A percentile compares a stretch with the other conserved stretches of the same genome.
These are phyloP conservation scores for Penicillium turbatum DNA, from an alignment of 495 filamentous ascomycete genomes.

Conservation along the genomic window DNA sequence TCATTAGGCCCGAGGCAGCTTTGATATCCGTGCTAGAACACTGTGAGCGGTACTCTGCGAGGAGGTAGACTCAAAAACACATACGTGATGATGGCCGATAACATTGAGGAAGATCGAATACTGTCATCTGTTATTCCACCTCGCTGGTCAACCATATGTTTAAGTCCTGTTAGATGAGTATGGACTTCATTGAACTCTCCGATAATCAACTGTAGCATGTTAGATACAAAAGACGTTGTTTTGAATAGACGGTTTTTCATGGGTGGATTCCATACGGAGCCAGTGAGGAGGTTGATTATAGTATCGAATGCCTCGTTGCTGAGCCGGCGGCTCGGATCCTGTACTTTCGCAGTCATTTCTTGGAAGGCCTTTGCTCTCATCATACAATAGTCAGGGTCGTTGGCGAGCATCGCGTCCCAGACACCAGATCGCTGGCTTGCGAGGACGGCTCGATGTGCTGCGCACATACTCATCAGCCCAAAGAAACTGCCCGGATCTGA, in stretches of 20 bases:
- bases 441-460: constrained; percentile 33
- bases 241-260: not conserved
- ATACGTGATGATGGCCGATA: constrained; percentile 31
- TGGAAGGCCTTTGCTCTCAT: constrained; percentile 34
- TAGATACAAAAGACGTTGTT: constrained; percentile 9
- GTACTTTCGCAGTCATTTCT: constrained; percentile 33
- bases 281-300: constrained; percentile 34
- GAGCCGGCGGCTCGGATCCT: constrained; percentile 23
- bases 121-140: constrained; percentile 30
- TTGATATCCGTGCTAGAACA: constrained; percentile 30
- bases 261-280: constrained; percentile 23
- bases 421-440: constrained; percentile 15
- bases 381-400: constrained; percentile 34
- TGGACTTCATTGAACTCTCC: constrained; percentile 33
- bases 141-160: constrained; percentile 34
- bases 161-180: constrained; percentile 33
- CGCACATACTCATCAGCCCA: constrained; percentile 36
- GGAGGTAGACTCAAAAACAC: not conserved
- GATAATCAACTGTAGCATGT: constrained; percentile 26
- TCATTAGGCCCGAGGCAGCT: constrained; percentile 32
- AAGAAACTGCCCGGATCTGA: constrained; percentile 36
- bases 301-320: constrained; percentile 35
- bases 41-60: not conserved
- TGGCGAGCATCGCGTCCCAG: constrained; percentile 4
- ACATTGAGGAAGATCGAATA: constrained; percentile 26